Conservation (phyloP, 768 basidiomycete species). For the Coprinellus aureogranulatus region DNA sequence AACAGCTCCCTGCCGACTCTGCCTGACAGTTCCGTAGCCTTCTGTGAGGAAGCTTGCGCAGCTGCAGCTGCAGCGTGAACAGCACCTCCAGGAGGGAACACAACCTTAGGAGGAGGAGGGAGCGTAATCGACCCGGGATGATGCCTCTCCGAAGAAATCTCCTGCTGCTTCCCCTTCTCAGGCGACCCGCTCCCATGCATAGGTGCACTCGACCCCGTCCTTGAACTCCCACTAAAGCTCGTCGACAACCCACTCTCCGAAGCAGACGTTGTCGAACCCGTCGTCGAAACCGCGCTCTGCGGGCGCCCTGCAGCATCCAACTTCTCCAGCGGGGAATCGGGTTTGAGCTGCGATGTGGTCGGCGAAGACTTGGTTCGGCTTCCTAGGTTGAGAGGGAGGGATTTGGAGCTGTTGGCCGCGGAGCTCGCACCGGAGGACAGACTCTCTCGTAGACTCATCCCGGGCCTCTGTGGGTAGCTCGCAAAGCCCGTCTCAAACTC, state of each 20-base stretch:
- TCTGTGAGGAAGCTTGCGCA: neutral
- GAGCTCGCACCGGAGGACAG: conserved; percentile 1
- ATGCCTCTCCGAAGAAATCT: conserved; percentile 26
- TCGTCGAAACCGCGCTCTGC: conserved; percentile 2
- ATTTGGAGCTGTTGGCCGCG: conserved; percentile 5
- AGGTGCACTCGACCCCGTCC: neutral
- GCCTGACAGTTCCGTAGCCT: neutral
- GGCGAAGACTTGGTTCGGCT: neutral
- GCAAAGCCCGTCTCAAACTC: neutral
- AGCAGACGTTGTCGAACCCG: conserved; percentile 6
- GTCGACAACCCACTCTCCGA: conserved; percentile 9
- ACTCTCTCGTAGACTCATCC: neutral
- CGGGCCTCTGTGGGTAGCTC: neutral
- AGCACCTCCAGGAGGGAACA: neutral
- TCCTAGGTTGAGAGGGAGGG: conserved; percentile 2
- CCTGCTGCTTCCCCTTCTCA: neutral
- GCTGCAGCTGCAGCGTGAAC: neutral
- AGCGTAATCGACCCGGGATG: conserved; percentile 72
- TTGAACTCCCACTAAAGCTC: neutral
- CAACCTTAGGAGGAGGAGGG: conserved; percentile 49
- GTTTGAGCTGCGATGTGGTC: neutral
- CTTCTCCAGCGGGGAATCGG: neutral
- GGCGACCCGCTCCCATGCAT: neutral
- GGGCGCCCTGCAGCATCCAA: neutral
- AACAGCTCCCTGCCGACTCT: conserved; percentile 2